Percentiles rank a stretch among this genome's conserved stretches.
Conservation (phyloP, 2,329 filamentous ascomycete species). For the Fusarium sp. region DNA sequence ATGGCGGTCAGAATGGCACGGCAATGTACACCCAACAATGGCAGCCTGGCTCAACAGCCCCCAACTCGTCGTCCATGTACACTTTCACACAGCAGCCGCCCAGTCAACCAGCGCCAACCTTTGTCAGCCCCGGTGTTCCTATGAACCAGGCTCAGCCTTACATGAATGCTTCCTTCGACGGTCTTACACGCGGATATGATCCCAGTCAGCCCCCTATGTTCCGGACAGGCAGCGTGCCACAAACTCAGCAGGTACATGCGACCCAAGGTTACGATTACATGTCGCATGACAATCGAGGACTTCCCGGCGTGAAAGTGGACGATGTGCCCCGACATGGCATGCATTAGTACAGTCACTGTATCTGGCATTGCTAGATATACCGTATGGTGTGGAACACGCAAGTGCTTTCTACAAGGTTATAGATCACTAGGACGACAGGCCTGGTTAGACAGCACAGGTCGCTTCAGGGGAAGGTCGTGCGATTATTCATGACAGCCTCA, state of each 20-base stretch:
- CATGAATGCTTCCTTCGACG: conserved; percentile 52
- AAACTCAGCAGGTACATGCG: conserved; percentile 45
- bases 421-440: conserved; percentile 41
- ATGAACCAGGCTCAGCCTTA: conserved; percentile 51
- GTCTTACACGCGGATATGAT: conserved; percentile 51
- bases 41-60: conserved; percentile 57
- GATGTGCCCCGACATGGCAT: conserved; percentile 46
- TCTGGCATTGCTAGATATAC: conserved; percentile 2
- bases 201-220: conserved; percentile 50
- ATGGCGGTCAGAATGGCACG: conserved; percentile 52
- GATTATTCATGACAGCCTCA: conserved; percentile 15
- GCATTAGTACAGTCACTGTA: conserved; percentile 36
- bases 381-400: conserved; percentile 8
- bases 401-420: conserved; percentile 27
- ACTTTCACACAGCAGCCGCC: conserved; percentile 57
- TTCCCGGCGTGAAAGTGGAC: conserved; percentile 50
- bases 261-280: conserved; percentile 53
- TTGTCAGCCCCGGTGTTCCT: conserved; percentile 49
- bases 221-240: conserved; percentile 48
- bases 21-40: conserved; percentile 58
- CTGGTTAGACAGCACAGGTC: conserved; percentile 50
- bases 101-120: conserved; percentile 47
- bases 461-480: conserved; percentile 23
- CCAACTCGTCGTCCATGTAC: conserved; percentile 59
- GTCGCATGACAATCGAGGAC: conserved; percentile 49